Conservation (phyloP, 208 protist species). For the Zelonia costaricensis region DNA sequence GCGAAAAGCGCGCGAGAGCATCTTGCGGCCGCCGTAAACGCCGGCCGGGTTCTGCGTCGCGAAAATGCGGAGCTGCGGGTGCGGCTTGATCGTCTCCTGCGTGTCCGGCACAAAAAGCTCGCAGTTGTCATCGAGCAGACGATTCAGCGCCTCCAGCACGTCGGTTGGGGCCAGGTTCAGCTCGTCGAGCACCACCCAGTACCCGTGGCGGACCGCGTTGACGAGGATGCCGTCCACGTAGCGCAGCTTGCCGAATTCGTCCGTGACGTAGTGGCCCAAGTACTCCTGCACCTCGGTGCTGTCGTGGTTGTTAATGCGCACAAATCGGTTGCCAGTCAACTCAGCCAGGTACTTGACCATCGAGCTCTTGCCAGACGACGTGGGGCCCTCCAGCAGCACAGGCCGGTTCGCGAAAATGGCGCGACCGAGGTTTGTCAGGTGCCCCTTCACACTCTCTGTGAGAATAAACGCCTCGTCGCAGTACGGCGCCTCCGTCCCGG, state of each 20-base stretch:
- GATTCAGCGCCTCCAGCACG: constrained; percentile 99
- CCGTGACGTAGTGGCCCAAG: constrained; percentile 97
- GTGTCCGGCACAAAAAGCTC: constrained; percentile 99
- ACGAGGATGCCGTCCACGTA: constrained; percentile 98
- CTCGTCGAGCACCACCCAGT: constrained; percentile 99
- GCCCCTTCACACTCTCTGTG: constrained; percentile 92
- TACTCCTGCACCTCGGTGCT: constrained; percentile 99
- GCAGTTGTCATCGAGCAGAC: constrained; percentile 99
- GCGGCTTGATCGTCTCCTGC: constrained; percentile 97
- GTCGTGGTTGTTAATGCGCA: constrained; percentile 99
- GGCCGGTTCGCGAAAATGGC: constrained; percentile 95
- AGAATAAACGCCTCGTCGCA: constrained; percentile 95
- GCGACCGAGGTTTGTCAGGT: constrained; percentile 95
- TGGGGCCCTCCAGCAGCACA: constrained; percentile 99
- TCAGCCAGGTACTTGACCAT: constrained; percentile 99
- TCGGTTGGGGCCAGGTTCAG: constrained; percentile 99
- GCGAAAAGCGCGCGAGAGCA: constrained; percentile 99
- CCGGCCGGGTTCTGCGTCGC: constrained; percentile 99
- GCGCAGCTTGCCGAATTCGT: constrained; percentile 95
- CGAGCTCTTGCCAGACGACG: constrained; percentile 98
- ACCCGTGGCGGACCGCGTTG: constrained; percentile 96
- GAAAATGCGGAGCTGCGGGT: constrained; percentile 99
- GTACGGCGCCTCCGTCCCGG: constrained; percentile 50
- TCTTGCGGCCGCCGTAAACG: constrained; percentile 96
- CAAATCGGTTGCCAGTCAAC: constrained; percentile 97